Evolutionary conservation across 257 asterid species (phyloP), one percentile per base, ranked within the genome.

Genomic region (Solanum appendiculatum): DNA sequence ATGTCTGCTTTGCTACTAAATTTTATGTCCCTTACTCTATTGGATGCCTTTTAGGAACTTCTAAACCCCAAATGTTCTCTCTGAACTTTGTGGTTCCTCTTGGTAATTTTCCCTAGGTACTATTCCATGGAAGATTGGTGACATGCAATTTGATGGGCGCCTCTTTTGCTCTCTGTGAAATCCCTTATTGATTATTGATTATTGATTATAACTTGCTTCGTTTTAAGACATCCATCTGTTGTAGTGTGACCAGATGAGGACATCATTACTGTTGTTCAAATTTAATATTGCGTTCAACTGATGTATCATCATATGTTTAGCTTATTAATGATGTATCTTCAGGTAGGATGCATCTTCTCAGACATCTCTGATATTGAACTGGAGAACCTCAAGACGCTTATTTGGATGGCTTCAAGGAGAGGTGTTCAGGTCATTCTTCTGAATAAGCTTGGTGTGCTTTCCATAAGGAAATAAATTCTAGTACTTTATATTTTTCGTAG

Each of bases 291-390:
- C 9, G 1, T 29, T 44, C 40, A 31, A 9, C 27, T 63, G 10
- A 84, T 60, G 31, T 86, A 29, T 86, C 48, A 56, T 58, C 40
- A 86, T 69, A 78, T 82, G 39, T 69, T 44, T n/a, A 63, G 39
- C 44, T 75, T 77, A 60, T 25, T 68, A 25, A 48, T 85, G 69
- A 27, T 88, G 66, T 60, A 88, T 89, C 91, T 88, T 89, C 93
- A 94, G 98, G 94, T 93, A 72, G 98, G 98, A 84, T 93, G 97
- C 93, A 92, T 94, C 60, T 90, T 56, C 89, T 88, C 94, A 60
- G 93, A 89, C 80, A 33, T 89, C 48, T 86, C 92, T 68, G 91
- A 93, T 86, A 86, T 85, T 84, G 95, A 92, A 86, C 88, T 90
- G 72, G 94, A 94, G 91, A 92, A 89, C 89, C 87, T 94, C 87